phyloP scores from a whole-genome alignment of 768 basidiomycete genomes.

The Lyophyllum atratum region DNA sequence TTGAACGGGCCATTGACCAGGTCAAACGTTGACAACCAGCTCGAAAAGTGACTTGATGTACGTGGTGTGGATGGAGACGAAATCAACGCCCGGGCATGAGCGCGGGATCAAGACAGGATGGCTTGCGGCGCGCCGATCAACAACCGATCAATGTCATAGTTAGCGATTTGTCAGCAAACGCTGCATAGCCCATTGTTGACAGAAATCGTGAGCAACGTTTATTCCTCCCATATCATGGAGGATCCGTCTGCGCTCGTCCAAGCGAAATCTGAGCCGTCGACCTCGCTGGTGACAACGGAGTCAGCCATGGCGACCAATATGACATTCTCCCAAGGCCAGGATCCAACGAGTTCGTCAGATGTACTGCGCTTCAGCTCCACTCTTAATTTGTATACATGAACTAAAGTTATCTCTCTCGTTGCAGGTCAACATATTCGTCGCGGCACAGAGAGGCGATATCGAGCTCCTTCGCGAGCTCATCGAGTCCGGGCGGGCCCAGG shows the following conservation, averaged over 20 bases:
- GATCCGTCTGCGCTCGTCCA: conserved; percentile 37
- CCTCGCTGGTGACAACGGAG: conserved; percentile 48
- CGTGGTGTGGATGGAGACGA: too few relatives aligned
- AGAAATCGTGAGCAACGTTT: neutral
- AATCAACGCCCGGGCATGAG: neutral
- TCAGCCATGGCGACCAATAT: conserved; percentile 47
- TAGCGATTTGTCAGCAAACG: conserved; percentile 3
- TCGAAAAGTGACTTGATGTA: too few relatives aligned
- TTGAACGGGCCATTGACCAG: too few relatives aligned
- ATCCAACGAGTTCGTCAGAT: conserved; percentile 38
- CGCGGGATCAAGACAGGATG: neutral
- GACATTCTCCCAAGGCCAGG: conserved; percentile 45
- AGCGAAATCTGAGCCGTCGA: conserved; percentile 52
- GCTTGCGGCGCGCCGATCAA: neutral
- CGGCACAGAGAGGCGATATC: conserved; percentile 88
- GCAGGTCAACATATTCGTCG: conserved; percentile 73
- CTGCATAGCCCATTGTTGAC: neutral
- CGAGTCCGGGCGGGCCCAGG: conserved; percentile 67
- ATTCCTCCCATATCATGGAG: conserved; percentile 31
- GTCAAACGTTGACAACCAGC: too few relatives aligned
- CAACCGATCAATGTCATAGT: neutral
- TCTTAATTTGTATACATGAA: too few relatives aligned
- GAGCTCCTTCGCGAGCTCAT: conserved; percentile 62
- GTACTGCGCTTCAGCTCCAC: conserved; percentile 22
- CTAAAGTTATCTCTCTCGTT: neutral